Percentiles rank a stretch among this genome's conserved stretches.
Conservation (phyloP, 129 eudicot genomes). For the Ambrosia trifida region DNA sequence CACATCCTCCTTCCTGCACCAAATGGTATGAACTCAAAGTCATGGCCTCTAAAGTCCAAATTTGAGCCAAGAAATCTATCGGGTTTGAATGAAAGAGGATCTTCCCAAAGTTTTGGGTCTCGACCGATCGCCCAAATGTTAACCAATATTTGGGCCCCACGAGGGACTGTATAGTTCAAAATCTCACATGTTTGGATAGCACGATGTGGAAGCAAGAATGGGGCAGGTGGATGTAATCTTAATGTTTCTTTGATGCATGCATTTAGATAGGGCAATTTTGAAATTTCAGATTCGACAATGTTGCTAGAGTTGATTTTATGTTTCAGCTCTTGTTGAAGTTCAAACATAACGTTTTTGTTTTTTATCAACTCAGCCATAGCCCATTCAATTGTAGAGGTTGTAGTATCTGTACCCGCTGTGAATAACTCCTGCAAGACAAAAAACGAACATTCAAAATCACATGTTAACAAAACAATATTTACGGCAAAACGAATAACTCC, state of each 20-base stretch:
- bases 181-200: slow-evolving; percentile 18
- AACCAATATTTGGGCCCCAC: slow-evolving; percentile 14
- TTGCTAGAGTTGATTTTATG: background rate
- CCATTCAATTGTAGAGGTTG: slow-evolving; percentile 38
- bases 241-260: slow-evolving; percentile 32
- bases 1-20: slow-evolving; percentile 42
- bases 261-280: slow-evolving; percentile 9
- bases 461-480: too few relatives aligned
- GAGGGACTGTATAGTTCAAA: slow-evolving; percentile 39
- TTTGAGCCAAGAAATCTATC: slow-evolving; percentile 30
- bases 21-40: slow-evolving; percentile 30
- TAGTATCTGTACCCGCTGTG: slow-evolving; percentile 33
- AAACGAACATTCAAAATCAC: background rate
- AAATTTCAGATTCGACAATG: background rate
- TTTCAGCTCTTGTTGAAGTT: slow-evolving; percentile 26
- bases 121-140: slow-evolving; percentile 38
- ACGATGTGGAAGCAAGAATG: slow-evolving; percentile 27
- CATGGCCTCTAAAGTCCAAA: slow-evolving; percentile 22
- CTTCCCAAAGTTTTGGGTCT: slow-evolving; percentile 28
- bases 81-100: slow-evolving; percentile 29
- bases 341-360: slow-evolving; percentile 23
- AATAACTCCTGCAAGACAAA: slow-evolving; percentile 24
- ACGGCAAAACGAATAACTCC: too few relatives aligned
- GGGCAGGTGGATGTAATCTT: slow-evolving; percentile 26
- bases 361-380: slow-evolving; percentile 31